Evolutionary conservation across 1,284 basidiomycete genomes (phyloP).

Genomic region (Austroboletus niveus): DNA sequence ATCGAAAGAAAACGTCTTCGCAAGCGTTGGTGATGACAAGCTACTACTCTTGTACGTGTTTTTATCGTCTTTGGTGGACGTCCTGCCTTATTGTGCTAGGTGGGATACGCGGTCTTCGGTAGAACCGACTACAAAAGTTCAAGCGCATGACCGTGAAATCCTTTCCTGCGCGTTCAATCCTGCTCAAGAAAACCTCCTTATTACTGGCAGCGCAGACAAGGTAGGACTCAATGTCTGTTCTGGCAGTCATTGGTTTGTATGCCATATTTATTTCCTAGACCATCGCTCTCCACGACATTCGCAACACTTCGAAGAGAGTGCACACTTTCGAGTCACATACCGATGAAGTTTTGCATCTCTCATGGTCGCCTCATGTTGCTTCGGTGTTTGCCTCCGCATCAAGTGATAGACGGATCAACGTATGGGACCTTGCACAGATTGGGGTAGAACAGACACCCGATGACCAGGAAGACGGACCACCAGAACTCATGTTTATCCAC

Average conservation of each 20-base stretch:
- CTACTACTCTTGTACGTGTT: slow-evolving; percentile 80
- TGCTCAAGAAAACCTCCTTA: slow-evolving; percentile 76
- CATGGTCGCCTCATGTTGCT: slow-evolving; percentile 93
- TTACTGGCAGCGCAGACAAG: slow-evolving; percentile 95
- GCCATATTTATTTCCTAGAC: slow-evolving; percentile 54
- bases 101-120: slow-evolving; percentile 87
- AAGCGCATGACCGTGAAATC: slow-evolving; percentile 91
- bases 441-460: slow-evolving; percentile 97
- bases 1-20: slow-evolving; percentile 83
- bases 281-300: slow-evolving; percentile 86
- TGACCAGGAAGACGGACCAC: slow-evolving; percentile 96
- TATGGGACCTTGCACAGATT: slow-evolving; percentile 95
- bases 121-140: slow-evolving; percentile 71
- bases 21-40: slow-evolving; percentile 96
- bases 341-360: slow-evolving; percentile 91
- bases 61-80: slow-evolving; percentile 8
- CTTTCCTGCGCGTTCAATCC: slow-evolving; percentile 91
- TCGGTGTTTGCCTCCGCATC: slow-evolving; percentile 92
- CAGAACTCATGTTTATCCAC: slow-evolving; percentile 90
- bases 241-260: not conserved
- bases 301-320: slow-evolving; percentile 76
- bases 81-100: slow-evolving; percentile 41
- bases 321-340: slow-evolving; percentile 94
- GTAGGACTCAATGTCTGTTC: slow-evolving; percentile 38
- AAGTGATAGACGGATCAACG: slow-evolving; percentile 88